Base-by-base conservation (phyloP, 148 eudicot genomes). In the Rhododendron griersonianum region DNA sequence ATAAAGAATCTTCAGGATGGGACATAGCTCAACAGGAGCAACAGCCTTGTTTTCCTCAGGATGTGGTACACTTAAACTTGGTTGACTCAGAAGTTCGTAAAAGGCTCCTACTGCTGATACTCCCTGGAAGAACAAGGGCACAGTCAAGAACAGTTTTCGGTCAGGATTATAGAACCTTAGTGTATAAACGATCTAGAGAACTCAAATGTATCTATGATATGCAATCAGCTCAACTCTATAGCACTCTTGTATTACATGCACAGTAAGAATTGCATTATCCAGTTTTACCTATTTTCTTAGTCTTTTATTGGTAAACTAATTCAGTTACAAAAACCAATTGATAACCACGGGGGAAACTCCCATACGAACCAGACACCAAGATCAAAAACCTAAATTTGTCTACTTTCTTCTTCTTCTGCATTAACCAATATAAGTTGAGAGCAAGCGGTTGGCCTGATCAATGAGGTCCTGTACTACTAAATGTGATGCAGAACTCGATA, bases 61-160 rank as follows among this genome's bases (percentile, higher is more conserved):
- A 78, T 94, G 96, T 74, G 89, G 76, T 59, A 96, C 91, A 75
- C 90, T 96, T 86, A 96, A 89, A 87, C 98, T 95, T 25, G 93
- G 87, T 80, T 96, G 99, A 73, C 99, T 96, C 88, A 96, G 90
- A 81, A 96, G 98, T 86, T 94, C 93, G 78, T 95, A 96, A 86
- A 96, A 96, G 84, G 99, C 99, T 86, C 91, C 95, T 28, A 96
- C 96, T 18, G 99, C 99, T 30, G 99, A 95, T 47, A 96, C 98
- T 77, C 98, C 99, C 99, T 96, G 87, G 7, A 74, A 86, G 80
- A 85, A 73, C 61, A 28, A 45, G 18, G 35, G 35, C 74, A 73
- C 13, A 77, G 48, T 48, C 13, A 83, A 83, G 80, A 87, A 65
- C 6, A 57, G 47, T 39, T 33, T 80, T 30, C 5, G 11, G 84